These are phyloP conservation scores for Penicillium malachiteum DNA, from an alignment of 495 filamentous ascomycete species.

Conservation along the genomic window DNA sequence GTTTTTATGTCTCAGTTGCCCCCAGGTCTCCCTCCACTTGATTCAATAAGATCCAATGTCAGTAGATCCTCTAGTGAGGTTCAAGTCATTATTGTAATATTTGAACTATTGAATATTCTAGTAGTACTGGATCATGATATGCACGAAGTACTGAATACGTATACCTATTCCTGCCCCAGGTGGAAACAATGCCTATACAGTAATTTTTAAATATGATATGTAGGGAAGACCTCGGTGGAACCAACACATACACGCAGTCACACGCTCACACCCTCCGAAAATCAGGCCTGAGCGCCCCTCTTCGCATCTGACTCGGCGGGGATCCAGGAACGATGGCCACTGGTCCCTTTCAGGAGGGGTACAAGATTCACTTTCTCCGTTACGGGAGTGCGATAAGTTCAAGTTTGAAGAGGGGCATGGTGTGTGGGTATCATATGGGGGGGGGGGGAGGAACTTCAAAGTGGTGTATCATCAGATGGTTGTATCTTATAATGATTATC, in stretches of 20 bases:
- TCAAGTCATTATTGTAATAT: too few species aligned
- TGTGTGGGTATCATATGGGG: too few species aligned
- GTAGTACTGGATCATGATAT: too few species aligned
- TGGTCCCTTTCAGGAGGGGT: slow-evolving; percentile 19
- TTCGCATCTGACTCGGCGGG: slow-evolving; percentile 23
- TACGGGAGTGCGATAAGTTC: neutral
- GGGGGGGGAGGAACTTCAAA: too few species aligned
- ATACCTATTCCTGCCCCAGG: too few species aligned
- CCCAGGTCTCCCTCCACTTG: neutral
- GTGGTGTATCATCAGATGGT: too few species aligned
- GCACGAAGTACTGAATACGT: too few species aligned
- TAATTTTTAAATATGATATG: neutral
- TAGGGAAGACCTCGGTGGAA: slow-evolving; percentile 5
- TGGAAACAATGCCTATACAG: neutral
- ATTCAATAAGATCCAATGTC: too few species aligned
- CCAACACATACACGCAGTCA: slow-evolving; percentile 13
- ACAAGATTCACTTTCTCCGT: neutral
- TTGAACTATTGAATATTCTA: too few species aligned
- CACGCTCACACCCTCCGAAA: slow-evolving; percentile 11
- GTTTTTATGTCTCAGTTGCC: slow-evolving; percentile 19
- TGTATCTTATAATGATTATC: too few species aligned
- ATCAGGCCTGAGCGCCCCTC: slow-evolving; percentile 20
- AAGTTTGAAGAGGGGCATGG: too few species aligned
- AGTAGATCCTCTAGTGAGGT: too few species aligned
- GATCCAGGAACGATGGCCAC: slow-evolving; percentile 33